Percentiles rank a stretch among this genome's conserved stretches.
These are phyloP conservation scores for Auriscalpium microsporum DNA, from an alignment of 768 basidiomycete genomes.

Conservation along the genomic window DNA sequence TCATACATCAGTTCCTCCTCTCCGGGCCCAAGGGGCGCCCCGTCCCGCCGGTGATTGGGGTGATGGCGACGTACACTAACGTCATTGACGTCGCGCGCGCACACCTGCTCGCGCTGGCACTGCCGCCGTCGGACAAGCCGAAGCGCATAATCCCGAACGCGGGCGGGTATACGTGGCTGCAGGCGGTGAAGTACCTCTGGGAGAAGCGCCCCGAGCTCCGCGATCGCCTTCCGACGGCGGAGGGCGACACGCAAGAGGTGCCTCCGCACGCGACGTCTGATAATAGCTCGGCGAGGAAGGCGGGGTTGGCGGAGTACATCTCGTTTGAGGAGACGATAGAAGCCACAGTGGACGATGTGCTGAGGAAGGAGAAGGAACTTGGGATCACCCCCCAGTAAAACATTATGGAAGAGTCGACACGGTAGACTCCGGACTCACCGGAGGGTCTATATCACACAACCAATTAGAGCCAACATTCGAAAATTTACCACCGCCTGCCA, in stretches of 20 bases:
- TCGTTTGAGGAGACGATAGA: neutral
- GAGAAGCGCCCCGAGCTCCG: constrained; percentile 13
- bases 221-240: neutral
- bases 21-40: too few relatives aligned
- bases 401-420: too few relatives aligned
- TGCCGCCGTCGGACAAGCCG: neutral
- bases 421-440: too few relatives aligned
- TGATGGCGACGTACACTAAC: neutral
- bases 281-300: neutral
- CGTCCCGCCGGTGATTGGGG: too few relatives aligned
- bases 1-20: too few relatives aligned
- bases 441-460: too few relatives aligned
- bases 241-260: constrained; percentile 3
- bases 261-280: neutral
- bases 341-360: neutral
- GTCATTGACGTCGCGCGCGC: constrained; percentile 22
- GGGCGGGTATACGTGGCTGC: constrained; percentile 16
- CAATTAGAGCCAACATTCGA: too few relatives aligned
- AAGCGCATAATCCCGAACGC: constrained; percentile 19
- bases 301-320: neutral
- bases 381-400: neutral
- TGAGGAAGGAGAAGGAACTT: neutral
- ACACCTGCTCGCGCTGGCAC: constrained; percentile 18
- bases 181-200: constrained; percentile 16
- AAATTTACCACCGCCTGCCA: too few relatives aligned